Conservation (phyloP, 176 grass and related monocot genomes). For the Juncus effusus region DNA sequence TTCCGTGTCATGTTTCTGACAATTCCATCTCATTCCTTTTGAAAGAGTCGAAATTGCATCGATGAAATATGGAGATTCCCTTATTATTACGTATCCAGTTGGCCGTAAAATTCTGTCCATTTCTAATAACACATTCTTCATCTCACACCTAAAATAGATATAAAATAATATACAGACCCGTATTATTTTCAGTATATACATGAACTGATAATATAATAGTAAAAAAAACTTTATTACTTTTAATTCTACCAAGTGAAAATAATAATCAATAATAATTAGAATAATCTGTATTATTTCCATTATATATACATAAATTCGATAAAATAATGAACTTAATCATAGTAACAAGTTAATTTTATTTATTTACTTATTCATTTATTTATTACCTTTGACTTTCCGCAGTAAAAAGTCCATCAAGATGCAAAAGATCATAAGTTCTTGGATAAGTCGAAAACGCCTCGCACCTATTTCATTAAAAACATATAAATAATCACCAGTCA, state of each 20-base stretch:
- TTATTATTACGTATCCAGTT: constrained; percentile 61
- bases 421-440: constrained; percentile 85
- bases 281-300: too few relatives aligned
- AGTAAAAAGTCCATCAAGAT: constrained; percentile 76
- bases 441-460: constrained; percentile 97
- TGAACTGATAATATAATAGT: neutral
- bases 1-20: constrained; percentile 57
- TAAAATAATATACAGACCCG: neutral
- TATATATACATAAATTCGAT: neutral
- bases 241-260: neutral
- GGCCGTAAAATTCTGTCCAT: constrained; percentile 96
- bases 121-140: constrained; percentile 85
- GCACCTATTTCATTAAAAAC: constrained; percentile 45
- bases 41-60: constrained; percentile 59
- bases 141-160: constrained; percentile 61
- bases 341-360: neutral
- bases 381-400: constrained; percentile 81
- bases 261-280: neutral
- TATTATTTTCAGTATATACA: too few relatives aligned
- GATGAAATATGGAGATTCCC: constrained; percentile 74
- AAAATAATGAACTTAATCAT: neutral
- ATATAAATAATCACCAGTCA: neutral
- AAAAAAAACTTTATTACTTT: too few relatives aligned
- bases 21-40: constrained; percentile 92
- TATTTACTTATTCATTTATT: neutral